A percentile compares a stretch with the other conserved stretches of the same genome.
phyloP scores from a whole-genome alignment of 2,329 filamentous ascomycete species.

The Penicillium concentricum region DNA sequence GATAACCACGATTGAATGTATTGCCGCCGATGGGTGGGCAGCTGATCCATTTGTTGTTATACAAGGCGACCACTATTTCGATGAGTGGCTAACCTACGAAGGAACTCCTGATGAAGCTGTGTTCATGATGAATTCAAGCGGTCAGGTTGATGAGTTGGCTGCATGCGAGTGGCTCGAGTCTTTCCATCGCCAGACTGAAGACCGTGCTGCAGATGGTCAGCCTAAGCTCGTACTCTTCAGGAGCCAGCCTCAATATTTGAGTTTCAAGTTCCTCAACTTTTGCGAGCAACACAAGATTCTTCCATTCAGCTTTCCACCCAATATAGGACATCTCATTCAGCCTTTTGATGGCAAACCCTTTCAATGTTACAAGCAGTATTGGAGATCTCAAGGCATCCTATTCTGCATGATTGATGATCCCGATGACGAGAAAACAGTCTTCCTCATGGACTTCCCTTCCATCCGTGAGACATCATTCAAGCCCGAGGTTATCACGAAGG shows the following conservation, averaged over 20 bases:
- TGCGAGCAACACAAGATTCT: slow-evolving; percentile 2
- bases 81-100: not conserved
- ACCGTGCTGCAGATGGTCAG: not conserved
- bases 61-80: not conserved
- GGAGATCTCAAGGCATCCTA: not conserved
- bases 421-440: not conserved
- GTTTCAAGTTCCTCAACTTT: not conserved
- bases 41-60: not conserved
- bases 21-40: slow-evolving; percentile 2
- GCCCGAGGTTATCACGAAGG: not conserved
- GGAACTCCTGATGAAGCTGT: not conserved
- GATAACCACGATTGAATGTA: slow-evolving; percentile 1
- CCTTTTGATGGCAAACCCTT: not conserved
- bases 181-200: not conserved
- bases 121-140: not conserved
- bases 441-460: not conserved
- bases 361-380: not conserved
- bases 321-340: slow-evolving; percentile 4
- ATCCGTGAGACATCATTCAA: not conserved
- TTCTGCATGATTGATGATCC: not conserved
- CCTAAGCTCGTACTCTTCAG: not conserved
- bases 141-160: not conserved
- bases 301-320: not conserved
- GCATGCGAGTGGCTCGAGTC: not conserved
- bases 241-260: not conserved